Percentiles rank a stretch among this genome's conserved stretches.
Conservation (phyloP, 108 stramenopile genomes). For the Ochromonas danica region DNA sequence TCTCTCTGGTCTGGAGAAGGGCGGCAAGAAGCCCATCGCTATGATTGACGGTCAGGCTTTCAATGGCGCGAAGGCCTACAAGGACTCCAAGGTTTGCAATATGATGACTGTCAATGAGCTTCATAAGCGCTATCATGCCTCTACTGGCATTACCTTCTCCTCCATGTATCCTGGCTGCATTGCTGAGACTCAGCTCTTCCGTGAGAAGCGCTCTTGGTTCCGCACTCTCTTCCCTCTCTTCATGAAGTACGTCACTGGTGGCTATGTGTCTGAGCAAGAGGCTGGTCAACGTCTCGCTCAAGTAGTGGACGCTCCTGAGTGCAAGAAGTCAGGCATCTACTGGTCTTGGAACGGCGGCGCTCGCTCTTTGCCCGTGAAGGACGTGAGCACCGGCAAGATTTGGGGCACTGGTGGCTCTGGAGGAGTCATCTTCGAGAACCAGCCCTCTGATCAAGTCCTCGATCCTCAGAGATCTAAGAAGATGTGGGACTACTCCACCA, state of each 20-base stretch:
- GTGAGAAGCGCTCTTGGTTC: constrained; percentile 94
- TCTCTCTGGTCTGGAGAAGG: constrained; percentile 72
- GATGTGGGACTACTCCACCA: constrained; percentile 68
- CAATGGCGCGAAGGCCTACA: constrained; percentile 95
- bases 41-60: constrained; percentile 91
- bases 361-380: constrained; percentile 68
- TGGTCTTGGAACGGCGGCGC: constrained; percentile 96
- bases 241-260: constrained; percentile 59
- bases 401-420: constrained; percentile 87
- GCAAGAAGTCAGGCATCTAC: constrained; percentile 63
- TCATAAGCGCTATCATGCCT: constrained; percentile 77
- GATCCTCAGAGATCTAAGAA: constrained; percentile 70
- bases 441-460: constrained; percentile 75
- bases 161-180: constrained; percentile 96
- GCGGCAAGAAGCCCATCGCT: constrained; percentile 66
- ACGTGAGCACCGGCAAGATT: constrained; percentile 68
- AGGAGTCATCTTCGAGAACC: constrained; percentile 85
- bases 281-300: constrained; percentile 56
- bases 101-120: constrained; percentile 75
- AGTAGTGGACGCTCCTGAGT: constrained; percentile 50
- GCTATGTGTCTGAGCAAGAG: constrained; percentile 52
- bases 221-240: constrained; percentile 64
- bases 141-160: constrained; percentile 82
- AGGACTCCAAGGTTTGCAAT: constrained; percentile 77
- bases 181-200: constrained; percentile 87